phyloP scores from a whole-genome alignment of 441 rosid species.

The Populus trichocarpa region DNA sequence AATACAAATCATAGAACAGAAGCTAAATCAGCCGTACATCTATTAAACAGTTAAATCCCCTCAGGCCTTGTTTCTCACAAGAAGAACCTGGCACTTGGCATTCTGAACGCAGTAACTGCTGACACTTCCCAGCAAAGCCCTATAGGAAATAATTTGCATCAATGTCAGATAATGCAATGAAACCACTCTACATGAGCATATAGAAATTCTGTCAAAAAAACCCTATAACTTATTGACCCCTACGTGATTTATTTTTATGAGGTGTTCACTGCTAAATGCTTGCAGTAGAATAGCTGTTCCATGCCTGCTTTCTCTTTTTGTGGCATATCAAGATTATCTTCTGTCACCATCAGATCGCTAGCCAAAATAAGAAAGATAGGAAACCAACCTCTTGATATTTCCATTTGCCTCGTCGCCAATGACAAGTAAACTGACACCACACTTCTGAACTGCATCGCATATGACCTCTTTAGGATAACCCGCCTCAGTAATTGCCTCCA shows the following conservation, averaged over 20 bases:
- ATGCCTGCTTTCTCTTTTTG: background rate
- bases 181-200: background rate
- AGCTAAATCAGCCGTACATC: background rate
- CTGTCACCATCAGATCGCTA: background rate
- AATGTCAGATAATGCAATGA: background rate
- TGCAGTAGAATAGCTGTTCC: background rate
- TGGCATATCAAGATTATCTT: background rate
- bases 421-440: constrained; percentile 28
- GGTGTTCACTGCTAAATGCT: background rate
- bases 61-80: constrained; percentile 28
- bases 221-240: background rate
- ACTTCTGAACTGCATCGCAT: constrained; percentile 25
- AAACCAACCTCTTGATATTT: constrained; percentile 29
- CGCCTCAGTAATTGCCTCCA: constrained; percentile 29
- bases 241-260: background rate
- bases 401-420: constrained; percentile 32
- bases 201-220: background rate
- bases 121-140: constrained; percentile 13
- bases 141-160: background rate
- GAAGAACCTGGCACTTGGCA: constrained; percentile 52
- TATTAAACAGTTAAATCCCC: background rate
- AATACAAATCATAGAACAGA: background rate
- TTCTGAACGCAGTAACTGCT: constrained; percentile 45
- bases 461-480: constrained; percentile 35
- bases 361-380: background rate